Evolutionary conservation across 805 yeast species (phyloP).

Genomic region (Candida nemodendra): DNA sequence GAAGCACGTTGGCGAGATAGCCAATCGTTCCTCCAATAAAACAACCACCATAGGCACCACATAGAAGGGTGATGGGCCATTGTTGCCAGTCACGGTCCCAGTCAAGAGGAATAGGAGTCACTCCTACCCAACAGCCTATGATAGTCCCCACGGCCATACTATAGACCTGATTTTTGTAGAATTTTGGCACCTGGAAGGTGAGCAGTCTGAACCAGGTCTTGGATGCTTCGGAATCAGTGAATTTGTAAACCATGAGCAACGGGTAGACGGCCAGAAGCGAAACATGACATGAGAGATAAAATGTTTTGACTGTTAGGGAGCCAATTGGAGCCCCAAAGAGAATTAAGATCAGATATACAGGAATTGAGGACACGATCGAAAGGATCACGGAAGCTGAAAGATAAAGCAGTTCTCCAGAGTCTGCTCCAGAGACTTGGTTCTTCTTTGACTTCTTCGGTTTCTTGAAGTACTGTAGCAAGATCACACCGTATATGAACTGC

Average conservation of each 20-base stretch:
- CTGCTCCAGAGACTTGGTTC: conserved; percentile 4
- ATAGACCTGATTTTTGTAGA: conserved; percentile 34
- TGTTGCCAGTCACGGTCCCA: conserved; percentile 98
- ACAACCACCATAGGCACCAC: conserved; percentile 77
- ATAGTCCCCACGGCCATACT: conserved; percentile 41
- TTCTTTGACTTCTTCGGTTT: conserved; percentile 18
- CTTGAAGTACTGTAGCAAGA: conserved; percentile 34
- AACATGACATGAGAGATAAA: conserved; percentile 59
- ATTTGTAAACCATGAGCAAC: conserved; percentile 51
- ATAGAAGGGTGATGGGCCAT: conserved; percentile 88
- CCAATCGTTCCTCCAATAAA: conserved; percentile 46
- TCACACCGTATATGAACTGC: conserved; percentile 36
- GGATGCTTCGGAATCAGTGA: conserved; percentile 33
- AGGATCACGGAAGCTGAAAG: conserved; percentile 31
- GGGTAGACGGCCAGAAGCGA: conserved; percentile 63
- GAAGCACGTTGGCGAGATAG: conserved; percentile 10
- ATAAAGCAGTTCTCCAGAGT: conserved; percentile 24
- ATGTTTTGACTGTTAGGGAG: conserved; percentile 51
- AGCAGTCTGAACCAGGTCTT: conserved; percentile 28
- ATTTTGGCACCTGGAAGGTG: conserved; percentile 30
- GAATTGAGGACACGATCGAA: conserved; percentile 37
- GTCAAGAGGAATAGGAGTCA: conserved; percentile 89
- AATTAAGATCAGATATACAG: conserved; percentile 43
- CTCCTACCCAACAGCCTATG: conserved; percentile 89
- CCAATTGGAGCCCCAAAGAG: conserved; percentile 82